A percentile compares a stretch with the other conserved stretches of the same genome.
phyloP scores from a whole-genome alignment of 495 filamentous ascomycete genomes.

The Amorphotheca resinae region DNA sequence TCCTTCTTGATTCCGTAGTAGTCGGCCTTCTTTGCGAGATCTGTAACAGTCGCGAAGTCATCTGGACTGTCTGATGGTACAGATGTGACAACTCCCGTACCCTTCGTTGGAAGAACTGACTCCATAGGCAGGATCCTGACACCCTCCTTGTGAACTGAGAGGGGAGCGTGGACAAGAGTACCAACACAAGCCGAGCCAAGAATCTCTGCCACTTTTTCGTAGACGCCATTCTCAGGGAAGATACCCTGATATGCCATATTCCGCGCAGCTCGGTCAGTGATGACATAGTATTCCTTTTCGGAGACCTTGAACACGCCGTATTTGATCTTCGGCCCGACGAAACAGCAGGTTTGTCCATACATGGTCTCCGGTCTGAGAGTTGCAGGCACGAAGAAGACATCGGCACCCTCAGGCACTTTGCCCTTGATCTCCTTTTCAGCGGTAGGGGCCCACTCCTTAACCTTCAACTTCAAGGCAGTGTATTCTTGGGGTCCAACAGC shows the following conservation, averaged over 20 bases:
- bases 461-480: constrained; percentile 77
- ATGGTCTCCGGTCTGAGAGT: constrained; percentile 94
- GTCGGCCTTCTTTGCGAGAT: constrained; percentile 92
- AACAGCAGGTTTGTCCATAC: constrained; percentile 95
- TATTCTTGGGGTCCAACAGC: constrained; percentile 87
- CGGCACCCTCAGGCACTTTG: constrained; percentile 68
- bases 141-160: constrained; percentile 73
- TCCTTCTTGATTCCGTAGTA: constrained; percentile 96
- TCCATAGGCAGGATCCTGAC: constrained; percentile 94
- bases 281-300: constrained; percentile 74
- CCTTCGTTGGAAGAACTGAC: constrained; percentile 78
- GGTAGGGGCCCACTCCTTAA: constrained; percentile 73
- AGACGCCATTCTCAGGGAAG: constrained; percentile 63
- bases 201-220: constrained; percentile 60
- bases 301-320: constrained; percentile 82
- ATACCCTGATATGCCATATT: constrained; percentile 95
- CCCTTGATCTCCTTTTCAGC: constrained; percentile 54
- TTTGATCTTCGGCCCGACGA: constrained; percentile 81
- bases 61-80: constrained; percentile 94
- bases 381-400: constrained; percentile 81
- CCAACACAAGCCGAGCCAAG: constrained; percentile 73
- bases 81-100: constrained; percentile 90
- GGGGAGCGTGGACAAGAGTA: constrained; percentile 72
- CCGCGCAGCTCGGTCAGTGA: constrained; percentile 74
- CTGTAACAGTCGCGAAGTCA: constrained; percentile 79